Evolutionary conservation across 1,284 basidiomycete genomes (phyloP).

Genomic region (Tylopilus sp.): DNA sequence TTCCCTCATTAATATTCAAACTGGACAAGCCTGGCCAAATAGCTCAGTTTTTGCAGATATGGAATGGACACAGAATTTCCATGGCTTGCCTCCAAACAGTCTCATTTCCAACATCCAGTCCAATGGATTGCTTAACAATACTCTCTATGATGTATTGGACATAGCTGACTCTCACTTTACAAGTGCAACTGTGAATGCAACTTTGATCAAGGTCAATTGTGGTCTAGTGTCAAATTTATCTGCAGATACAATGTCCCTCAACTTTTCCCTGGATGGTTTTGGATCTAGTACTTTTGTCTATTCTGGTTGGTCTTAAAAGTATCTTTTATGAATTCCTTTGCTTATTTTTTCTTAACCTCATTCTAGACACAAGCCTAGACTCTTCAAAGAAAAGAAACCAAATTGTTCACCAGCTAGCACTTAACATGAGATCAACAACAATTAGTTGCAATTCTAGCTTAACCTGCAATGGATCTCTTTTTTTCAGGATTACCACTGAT

Average conservation of each 20-base stretch:
- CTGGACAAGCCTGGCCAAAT: slow-evolving; percentile 2
- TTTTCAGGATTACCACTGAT: not conserved
- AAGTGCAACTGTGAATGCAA: slow-evolving; percentile 13
- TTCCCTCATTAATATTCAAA: not conserved
- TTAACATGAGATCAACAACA: too few species aligned
- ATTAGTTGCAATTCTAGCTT: too few species aligned
- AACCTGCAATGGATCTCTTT: not conserved
- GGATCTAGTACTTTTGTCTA: not conserved
- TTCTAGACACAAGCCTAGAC: too few species aligned
- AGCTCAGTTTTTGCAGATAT: not conserved
- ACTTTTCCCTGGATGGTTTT: not conserved
- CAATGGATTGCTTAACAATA: slow-evolving; percentile 2
- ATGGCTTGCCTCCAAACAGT: not conserved
- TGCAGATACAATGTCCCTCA: not conserved
- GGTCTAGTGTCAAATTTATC: slow-evolving; percentile 7
- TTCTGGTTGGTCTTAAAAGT: too few species aligned
- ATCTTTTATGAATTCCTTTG: too few species aligned
- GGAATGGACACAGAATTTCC: not conserved
- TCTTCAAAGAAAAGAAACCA: too few species aligned
- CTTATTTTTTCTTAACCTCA: too few species aligned
- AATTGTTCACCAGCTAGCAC: too few species aligned
- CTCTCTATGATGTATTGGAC: not conserved
- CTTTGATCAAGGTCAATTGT: slow-evolving; percentile 3
- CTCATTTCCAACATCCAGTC: not conserved
- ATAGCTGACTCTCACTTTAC: not conserved